Percentiles rank a stretch among this genome's conserved stretches.
These are phyloP conservation scores for Clonostachys chloroleuca DNA, from an alignment of 2,329 filamentous ascomycete genomes.

Conservation along the genomic window DNA sequence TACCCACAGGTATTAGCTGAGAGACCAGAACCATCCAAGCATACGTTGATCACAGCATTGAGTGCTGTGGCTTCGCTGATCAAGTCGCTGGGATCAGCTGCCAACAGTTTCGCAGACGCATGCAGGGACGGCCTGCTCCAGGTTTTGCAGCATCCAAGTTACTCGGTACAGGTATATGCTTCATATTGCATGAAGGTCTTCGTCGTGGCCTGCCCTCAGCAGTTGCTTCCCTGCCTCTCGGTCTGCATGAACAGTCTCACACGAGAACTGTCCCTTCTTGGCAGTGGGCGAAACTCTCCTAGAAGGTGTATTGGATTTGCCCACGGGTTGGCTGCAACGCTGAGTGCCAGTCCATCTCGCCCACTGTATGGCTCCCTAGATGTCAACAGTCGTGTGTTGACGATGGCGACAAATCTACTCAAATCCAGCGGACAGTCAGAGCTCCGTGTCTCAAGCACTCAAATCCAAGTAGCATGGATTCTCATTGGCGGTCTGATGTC, in stretches of 20 bases:
- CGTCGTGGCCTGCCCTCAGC: conserved; percentile 85
- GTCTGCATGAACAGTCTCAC: conserved; percentile 96
- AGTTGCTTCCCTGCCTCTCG: conserved; percentile 84
- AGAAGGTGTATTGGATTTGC: conserved; percentile 86
- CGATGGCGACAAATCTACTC: conserved; percentile 85
- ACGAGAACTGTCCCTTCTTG: conserved; percentile 76
- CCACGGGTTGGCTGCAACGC: conserved; percentile 82
- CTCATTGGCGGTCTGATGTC: conserved; percentile 96
- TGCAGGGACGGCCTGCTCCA: conserved; percentile 87
- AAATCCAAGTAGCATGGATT: conserved; percentile 97
- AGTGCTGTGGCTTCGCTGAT: conserved; percentile 78
- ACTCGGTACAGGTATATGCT: conserved; percentile 89
- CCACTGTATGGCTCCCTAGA: conserved; percentile 94
- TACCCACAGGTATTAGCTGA: conserved; percentile 89
- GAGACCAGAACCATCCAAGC: conserved; percentile 82
- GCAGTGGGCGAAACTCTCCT: conserved; percentile 70
- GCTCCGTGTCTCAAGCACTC: conserved; percentile 83
- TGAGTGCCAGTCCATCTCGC: conserved; percentile 84
- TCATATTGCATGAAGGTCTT: conserved; percentile 84
- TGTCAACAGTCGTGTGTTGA: conserved; percentile 86
- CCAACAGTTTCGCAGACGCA: conserved; percentile 71
- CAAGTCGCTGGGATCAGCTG: conserved; percentile 74
- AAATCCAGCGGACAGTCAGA: conserved; percentile 93
- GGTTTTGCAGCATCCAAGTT: conserved; percentile 89
- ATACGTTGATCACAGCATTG: conserved; percentile 74